Evolutionary conservation across 106 monocot genomes (phyloP), one percentile per base, ranked within the genome.

Genomic region (Triglochin maritima): DNA sequence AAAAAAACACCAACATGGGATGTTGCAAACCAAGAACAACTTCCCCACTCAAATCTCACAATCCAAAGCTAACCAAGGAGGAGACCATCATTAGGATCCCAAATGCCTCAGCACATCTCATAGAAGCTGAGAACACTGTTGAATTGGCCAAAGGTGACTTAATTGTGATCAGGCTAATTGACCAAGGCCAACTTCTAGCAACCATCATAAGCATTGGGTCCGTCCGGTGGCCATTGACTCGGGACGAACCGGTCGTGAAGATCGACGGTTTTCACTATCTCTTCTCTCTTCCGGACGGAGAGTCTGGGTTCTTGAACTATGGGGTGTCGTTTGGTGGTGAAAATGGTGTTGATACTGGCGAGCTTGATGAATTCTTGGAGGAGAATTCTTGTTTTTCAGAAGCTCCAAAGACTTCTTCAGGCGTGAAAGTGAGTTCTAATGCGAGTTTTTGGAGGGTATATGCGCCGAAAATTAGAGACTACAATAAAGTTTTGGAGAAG

Each of bases 171-270:
- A 52, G 72, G 44, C 49, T 96, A 59, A 74, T 71, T 3, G 81
- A 87, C 3, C 75, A 72, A 14, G 81, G 50, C 10, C 60, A 74
- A 3, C 55, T 64, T 1, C 81, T 90, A 7, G 90, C 95, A 7
- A 85, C 83, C 6, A 69, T 82, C 42, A 72, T 82, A 11, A 80
- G 76, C 50, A 69, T 96, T 4, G 85, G 85, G 9, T 14, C 50
- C 7, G 68, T 90, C 17, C 72, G 74, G 53, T 96, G 95, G 95
- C 90, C 95, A 1, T 63, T 96, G 11, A 78, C 95, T 7, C 87
- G 76, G 59, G 90, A 96, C 42, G 90, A 90, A 67, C 95, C 95
- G 7, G 90, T 96, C 13, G 76, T 88, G 16, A 90, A 85, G 77
- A 66, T 96, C 9, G 95, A 90, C 71, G 66, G 59, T 12, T 45